These are phyloP conservation scores for Aspergillus phoenicis DNA, from an alignment of 2,329 filamentous ascomycete genomes.

Conservation along the genomic window DNA sequence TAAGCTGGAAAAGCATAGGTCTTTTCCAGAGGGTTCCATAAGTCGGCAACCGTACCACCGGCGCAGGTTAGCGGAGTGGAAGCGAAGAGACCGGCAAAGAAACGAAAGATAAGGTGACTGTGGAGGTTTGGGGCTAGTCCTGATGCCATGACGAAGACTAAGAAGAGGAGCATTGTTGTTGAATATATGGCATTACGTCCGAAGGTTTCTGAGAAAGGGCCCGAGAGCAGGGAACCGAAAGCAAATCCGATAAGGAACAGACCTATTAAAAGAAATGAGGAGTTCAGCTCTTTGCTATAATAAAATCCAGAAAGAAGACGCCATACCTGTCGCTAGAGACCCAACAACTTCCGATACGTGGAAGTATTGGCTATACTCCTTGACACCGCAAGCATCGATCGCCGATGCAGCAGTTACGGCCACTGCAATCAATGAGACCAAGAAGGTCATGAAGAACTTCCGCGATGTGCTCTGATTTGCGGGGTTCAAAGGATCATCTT, in stretches of 20 bases:
- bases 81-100: slow-evolving; percentile 53
- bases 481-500: too few relatives aligned
- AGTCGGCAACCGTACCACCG: slow-evolving; percentile 50
- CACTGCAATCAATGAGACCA: too few relatives aligned
- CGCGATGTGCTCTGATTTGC: too few relatives aligned
- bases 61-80: slow-evolving; percentile 51
- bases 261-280: slow-evolving; percentile 50
- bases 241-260: slow-evolving; percentile 51
- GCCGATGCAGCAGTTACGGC: too few relatives aligned
- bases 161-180: slow-evolving; percentile 50
- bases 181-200: slow-evolving; percentile 56
- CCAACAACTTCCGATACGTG: too few relatives aligned
- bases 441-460: too few relatives aligned
- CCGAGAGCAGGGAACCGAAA: slow-evolving; percentile 51
- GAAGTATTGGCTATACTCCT: too few relatives aligned
- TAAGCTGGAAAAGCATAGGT: slow-evolving; percentile 56
- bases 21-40: slow-evolving; percentile 52
- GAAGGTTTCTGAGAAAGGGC: slow-evolving; percentile 53
- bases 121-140: slow-evolving; percentile 53
- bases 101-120: slow-evolving; percentile 53
- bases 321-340: too few relatives aligned
- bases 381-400: too few relatives aligned
- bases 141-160: slow-evolving; percentile 54
- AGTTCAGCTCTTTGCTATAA: too few relatives aligned
- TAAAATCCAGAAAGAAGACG: too few relatives aligned